These are phyloP conservation scores for carrot (Daucus carota) DNA, from an alignment of 129 eudicot species.

Conservation along the genomic window DH1_v3.0 NC_030387.2:1175501-1176000, in stretches of 20 bases:
- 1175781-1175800: no score
- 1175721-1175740: background rate
- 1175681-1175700: background rate
- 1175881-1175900: slow-evolving; percentile 93
- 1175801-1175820: background rate
- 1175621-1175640: no score
- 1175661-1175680: background rate
- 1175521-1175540: no score
- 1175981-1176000: background rate
- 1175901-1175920: slow-evolving; percentile 27
- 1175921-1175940: background rate
- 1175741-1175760: background rate
- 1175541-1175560: no score
- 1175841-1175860: background rate
- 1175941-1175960: background rate
- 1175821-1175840: background rate
- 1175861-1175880: slow-evolving; percentile 45
- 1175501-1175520: no score
- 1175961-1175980: background rate
- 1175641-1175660: no score
- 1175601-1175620: background rate
- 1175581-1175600: no score
- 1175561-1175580: no score
- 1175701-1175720: background rate
- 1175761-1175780: background rate